These are phyloP conservation scores for Candida hungchunana DNA, from an alignment of 805 yeast species.

Conservation along the genomic window DNA sequence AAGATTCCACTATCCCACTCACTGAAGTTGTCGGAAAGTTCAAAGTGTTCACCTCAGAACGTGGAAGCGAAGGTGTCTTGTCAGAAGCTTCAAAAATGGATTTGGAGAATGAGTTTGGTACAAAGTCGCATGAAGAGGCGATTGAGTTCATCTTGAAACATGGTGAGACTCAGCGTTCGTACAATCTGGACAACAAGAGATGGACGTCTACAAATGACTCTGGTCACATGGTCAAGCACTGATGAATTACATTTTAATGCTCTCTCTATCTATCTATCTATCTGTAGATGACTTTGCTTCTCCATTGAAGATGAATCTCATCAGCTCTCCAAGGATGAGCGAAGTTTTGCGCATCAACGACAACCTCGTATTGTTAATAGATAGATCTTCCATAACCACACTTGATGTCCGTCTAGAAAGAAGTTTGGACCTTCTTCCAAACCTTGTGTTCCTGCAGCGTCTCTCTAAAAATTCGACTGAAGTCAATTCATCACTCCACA, in stretches of 20 bases:
- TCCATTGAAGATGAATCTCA: slow-evolving; percentile 16
- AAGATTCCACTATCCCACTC: slow-evolving; percentile 51
- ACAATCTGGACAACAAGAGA: slow-evolving; percentile 27
- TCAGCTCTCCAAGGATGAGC: slow-evolving; percentile 19
- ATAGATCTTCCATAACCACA: background rate
- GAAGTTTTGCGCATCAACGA: slow-evolving; percentile 25
- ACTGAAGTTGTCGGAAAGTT: slow-evolving; percentile 59
- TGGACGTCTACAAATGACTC: slow-evolving; percentile 43
- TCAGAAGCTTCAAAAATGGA: slow-evolving; percentile 69
- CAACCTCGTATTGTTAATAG: slow-evolving; percentile 1
- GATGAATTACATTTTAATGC: slow-evolving; percentile 33
- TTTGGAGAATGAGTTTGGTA: slow-evolving; percentile 66
- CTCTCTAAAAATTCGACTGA: slow-evolving; percentile 3
- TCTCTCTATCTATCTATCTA: background rate
- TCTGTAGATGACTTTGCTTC: background rate
- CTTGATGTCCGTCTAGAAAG: too few relatives aligned
- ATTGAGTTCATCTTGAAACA: slow-evolving; percentile 52
- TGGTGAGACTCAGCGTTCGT: slow-evolving; percentile 49
- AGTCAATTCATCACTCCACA: slow-evolving; percentile 32
- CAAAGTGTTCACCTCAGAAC: slow-evolving; percentile 57
- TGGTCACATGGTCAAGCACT: too few relatives aligned
- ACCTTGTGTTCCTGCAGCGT: background rate
- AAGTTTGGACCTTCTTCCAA: too few relatives aligned
- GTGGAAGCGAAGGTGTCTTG: slow-evolving; percentile 60
- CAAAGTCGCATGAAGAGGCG: slow-evolving; percentile 46